A percentile compares a stretch with the other conserved stretches of the same genome.
These are phyloP conservation scores for Fusarium tricinctum DNA, from an alignment of 2,329 filamentous ascomycete species.

Conservation along the genomic window DNA sequence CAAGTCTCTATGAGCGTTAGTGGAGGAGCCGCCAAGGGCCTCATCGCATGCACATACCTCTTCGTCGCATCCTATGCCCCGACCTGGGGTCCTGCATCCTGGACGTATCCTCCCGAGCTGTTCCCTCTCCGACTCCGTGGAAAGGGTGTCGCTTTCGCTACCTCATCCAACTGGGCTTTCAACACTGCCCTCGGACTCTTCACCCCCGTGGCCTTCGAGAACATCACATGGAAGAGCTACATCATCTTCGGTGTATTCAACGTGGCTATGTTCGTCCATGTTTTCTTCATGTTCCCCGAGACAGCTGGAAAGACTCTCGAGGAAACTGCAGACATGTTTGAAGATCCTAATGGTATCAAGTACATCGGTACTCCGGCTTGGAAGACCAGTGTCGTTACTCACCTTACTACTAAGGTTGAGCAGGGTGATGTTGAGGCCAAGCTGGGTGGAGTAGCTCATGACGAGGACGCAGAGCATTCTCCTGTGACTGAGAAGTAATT, in stretches of 20 bases:
- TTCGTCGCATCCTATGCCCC: slow-evolving; percentile 67
- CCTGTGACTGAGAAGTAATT: slow-evolving; percentile 19
- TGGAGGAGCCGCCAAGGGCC: slow-evolving; percentile 66
- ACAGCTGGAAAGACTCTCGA: slow-evolving; percentile 67
- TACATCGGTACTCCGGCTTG: slow-evolving; percentile 43
- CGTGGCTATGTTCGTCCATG: slow-evolving; percentile 39
- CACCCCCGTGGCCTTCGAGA: slow-evolving; percentile 45
- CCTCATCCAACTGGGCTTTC: slow-evolving; percentile 60
- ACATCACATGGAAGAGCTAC: slow-evolving; percentile 45
- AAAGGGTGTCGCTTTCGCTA: slow-evolving; percentile 66
- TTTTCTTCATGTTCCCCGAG: slow-evolving; percentile 63
- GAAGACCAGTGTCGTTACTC: slow-evolving; percentile 39
- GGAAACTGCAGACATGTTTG: slow-evolving; percentile 68
- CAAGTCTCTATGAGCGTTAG: slow-evolving; percentile 63
- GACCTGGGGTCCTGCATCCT: slow-evolving; percentile 64
- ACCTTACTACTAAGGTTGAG: slow-evolving; percentile 26
- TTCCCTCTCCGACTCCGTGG: slow-evolving; percentile 63
- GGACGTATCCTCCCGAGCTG: slow-evolving; percentile 71
- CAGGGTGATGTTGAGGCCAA: slow-evolving; percentile 44
- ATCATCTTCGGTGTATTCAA: slow-evolving; percentile 45
- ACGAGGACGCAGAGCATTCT: neutral
- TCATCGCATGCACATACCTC: slow-evolving; percentile 77
- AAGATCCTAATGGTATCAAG: slow-evolving; percentile 40
- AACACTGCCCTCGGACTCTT: slow-evolving; percentile 58
- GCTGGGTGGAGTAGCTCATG: slow-evolving; percentile 16